A percentile compares a stretch with the other conserved stretches of the same genome.
phyloP scores from a whole-genome alignment of 2,329 filamentous ascomycete genomes.

The Fusarium haematococcum region DNA sequence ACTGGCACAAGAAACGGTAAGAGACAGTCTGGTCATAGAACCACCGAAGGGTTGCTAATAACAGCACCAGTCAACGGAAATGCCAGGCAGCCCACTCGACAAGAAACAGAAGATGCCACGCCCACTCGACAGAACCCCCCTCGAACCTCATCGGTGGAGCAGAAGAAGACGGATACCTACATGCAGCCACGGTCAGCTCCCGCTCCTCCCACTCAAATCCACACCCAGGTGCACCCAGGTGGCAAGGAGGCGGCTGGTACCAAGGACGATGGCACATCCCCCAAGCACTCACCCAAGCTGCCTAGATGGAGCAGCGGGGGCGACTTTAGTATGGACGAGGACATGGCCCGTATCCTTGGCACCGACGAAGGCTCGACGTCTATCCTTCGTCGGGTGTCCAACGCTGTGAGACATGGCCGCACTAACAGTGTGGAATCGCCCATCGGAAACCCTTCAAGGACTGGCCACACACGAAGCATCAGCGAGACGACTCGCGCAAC shows the following conservation, averaged over 20 bases:
- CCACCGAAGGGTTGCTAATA: conserved; percentile 21
- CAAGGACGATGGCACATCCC: conserved; percentile 54
- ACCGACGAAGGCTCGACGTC: conserved; percentile 82
- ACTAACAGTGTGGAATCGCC: conserved; percentile 80
- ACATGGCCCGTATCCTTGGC: conserved; percentile 89
- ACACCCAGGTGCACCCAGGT: conserved; percentile 47
- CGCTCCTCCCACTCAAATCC: conserved; percentile 55
- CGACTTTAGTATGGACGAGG: conserved; percentile 95
- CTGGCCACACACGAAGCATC: conserved; percentile 70
- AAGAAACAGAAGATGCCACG: conserved; percentile 40
- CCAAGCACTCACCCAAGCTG: conserved; percentile 73
- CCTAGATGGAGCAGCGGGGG: conserved; percentile 82
- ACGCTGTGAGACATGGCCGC: conserved; percentile 91
- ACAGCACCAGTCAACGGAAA: conserved; percentile 44
- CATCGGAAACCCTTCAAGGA: conserved; percentile 55
- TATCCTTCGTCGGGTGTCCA: conserved; percentile 89
- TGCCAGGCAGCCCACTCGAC: conserved; percentile 32
- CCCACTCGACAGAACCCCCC: conserved; percentile 39
- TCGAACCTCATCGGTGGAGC: conserved; percentile 33
- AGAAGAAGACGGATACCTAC: conserved; percentile 60
- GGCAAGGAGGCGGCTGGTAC: conserved; percentile 63
- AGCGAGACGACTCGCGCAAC: conserved; percentile 75
- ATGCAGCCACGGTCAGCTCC: conserved; percentile 70
- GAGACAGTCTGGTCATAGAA: conserved; percentile 23
- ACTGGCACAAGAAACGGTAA: conserved; percentile 58